phyloP scores from a whole-genome alignment of 257 asterid genomes.

The Solanum chaucha region DNA sequence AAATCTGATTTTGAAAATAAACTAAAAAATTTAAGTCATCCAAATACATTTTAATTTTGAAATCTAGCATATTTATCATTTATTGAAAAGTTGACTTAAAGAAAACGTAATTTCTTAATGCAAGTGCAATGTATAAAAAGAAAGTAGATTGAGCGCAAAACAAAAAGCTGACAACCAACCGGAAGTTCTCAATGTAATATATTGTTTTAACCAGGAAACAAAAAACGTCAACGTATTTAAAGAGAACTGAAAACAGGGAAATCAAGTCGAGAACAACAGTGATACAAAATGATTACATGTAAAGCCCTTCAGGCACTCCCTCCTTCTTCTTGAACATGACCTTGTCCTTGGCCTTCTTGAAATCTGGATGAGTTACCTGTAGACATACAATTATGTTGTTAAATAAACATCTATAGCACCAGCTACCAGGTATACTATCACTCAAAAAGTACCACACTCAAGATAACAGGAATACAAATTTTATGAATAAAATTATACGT shows the following conservation, averaged over 20 bases:
- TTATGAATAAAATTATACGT: not conserved
- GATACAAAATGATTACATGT: conserved; percentile 20
- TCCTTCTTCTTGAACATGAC: conserved; percentile 55
- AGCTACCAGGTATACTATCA: not conserved
- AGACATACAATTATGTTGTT: not conserved
- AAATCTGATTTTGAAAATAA: too few species aligned
- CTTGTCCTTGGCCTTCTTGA: conserved; percentile 50
- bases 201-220: not conserved
- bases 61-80: not conserved
- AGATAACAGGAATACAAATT: not conserved
- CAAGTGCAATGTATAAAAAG: too few species aligned
- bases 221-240: not conserved
- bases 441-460: not conserved
- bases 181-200: not conserved
- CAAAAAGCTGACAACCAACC: not conserved
- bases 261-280: not conserved
- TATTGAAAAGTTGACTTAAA: not conserved
- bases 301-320: conserved; percentile 52
- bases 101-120: not conserved
- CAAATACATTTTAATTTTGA: not conserved
- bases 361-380: conserved; percentile 36
- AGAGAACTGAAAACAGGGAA: not conserved
- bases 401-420: not conserved
- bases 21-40: not conserved
- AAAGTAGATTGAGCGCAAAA: not conserved